Evolutionary conservation across 441 rosid species (phyloP).

Genomic region (Dalechampia spathulata): DNA sequence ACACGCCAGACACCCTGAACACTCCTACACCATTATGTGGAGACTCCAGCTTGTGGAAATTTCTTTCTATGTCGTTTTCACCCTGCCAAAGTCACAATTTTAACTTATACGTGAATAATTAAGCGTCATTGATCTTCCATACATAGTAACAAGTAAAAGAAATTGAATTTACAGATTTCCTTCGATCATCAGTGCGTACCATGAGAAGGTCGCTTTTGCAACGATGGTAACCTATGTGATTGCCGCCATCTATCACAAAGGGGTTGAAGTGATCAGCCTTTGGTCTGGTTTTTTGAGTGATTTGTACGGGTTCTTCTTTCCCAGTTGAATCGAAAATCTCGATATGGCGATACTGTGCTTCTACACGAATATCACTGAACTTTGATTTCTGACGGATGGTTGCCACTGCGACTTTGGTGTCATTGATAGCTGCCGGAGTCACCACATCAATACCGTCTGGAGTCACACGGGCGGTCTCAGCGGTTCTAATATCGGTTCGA

Average conservation of each 20-base stretch:
- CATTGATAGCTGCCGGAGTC: constrained; percentile 1
- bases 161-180: too few relatives aligned
- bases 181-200: neutral
- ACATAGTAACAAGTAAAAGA: too few relatives aligned
- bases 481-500: neutral
- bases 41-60: constrained; percentile 1
- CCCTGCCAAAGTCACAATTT: neutral
- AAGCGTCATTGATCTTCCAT: too few relatives aligned
- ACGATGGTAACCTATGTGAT: constrained; percentile 1
- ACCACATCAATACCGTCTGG: neutral
- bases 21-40: constrained; percentile 1
- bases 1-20: neutral
- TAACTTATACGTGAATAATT: too few relatives aligned
- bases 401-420: constrained; percentile 5
- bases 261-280: constrained; percentile 7
- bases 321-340: neutral
- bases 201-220: constrained; percentile 1
- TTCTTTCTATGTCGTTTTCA: neutral
- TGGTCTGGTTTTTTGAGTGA: neutral
- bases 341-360: constrained; percentile 4
- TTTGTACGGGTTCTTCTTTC: neutral
- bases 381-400: neutral
- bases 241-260: constrained; percentile 3
- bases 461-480: neutral
- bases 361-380: neutral